phyloP scores from a whole-genome alignment of 345 rosid genomes.

The Eucalyptus curtisii region DNA sequence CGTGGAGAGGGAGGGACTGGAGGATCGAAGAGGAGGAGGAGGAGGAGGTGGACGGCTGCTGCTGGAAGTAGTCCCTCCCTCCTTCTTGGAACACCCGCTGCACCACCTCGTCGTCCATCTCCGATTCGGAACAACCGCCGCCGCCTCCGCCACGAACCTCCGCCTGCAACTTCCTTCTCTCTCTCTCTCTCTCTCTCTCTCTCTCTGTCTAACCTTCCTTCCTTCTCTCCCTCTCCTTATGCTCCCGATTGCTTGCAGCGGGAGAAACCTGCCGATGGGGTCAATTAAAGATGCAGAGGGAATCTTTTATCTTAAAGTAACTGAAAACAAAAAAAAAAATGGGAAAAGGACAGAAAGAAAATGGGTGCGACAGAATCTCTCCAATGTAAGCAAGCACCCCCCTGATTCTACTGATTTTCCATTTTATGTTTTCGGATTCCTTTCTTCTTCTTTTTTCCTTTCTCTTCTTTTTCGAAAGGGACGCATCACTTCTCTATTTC shows the following conservation, averaged over 20 bases:
- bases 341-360: background rate
- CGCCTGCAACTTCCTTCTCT: background rate
- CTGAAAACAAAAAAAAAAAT: background rate
- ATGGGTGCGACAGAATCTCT: background rate
- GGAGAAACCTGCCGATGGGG: background rate
- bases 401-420: background rate
- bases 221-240: background rate
- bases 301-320: background rate
- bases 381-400: background rate
- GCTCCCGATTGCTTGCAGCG: background rate
- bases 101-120: conserved; percentile 85
- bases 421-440: background rate
- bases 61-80: conserved; percentile 85
- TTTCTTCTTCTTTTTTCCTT: accelerated
- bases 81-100: conserved; percentile 93
- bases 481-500: too few relatives aligned
- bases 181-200: background rate
- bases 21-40: conserved; percentile 79
- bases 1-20: conserved; percentile 91
- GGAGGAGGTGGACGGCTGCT: conserved; percentile 48
- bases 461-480: background rate
- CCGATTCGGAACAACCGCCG: background rate
- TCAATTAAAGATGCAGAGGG: background rate
- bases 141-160: background rate
- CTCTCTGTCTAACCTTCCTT: too few relatives aligned